Evolutionary conservation across 345 rosid species (phyloP).

Genomic region (Conringia planisiliqua): DNA sequence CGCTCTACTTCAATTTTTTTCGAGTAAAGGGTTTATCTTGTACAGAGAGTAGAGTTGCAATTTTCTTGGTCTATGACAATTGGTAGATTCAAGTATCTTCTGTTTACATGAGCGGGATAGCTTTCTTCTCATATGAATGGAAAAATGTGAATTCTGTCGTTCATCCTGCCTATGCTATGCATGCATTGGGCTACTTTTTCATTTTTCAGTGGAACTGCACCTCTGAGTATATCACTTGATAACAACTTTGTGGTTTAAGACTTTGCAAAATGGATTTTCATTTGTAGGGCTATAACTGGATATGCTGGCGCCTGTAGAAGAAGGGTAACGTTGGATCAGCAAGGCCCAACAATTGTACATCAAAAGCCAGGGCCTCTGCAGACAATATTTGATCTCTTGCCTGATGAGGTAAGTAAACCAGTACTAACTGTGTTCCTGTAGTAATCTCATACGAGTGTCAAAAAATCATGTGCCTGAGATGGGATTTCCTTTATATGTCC

Average conservation of each 20-base stretch:
- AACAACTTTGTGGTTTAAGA: background rate
- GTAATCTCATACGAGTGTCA: background rate
- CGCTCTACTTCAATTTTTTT: constrained; percentile 2
- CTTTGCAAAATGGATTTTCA: constrained; percentile 11
- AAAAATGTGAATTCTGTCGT: background rate
- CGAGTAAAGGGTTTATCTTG: background rate
- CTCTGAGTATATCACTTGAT: background rate
- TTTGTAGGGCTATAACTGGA: constrained; percentile 58
- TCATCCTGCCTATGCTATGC: background rate
- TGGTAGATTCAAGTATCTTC: background rate
- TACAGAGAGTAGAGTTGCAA: background rate
- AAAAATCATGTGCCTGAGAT: background rate
- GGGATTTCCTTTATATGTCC: background rate
- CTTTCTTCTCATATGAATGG: background rate
- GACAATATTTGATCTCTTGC: constrained; percentile 82
- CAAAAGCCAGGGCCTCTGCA: constrained; percentile 96
- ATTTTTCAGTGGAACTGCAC: background rate
- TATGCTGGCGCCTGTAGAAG: constrained; percentile 74
- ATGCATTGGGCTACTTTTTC: constrained; percentile 3
- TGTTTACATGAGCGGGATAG: background rate
- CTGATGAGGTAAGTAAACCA: constrained; percentile 67
- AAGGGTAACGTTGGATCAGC: constrained; percentile 64
- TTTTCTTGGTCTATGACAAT: background rate
- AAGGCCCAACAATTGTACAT: constrained; percentile 90
- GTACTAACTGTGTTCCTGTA: constrained; percentile 1